These are phyloP conservation scores for Ceratopteris richardii DNA, from an alignment of 75 land plant species.

Conservation along the genomic window DNA sequence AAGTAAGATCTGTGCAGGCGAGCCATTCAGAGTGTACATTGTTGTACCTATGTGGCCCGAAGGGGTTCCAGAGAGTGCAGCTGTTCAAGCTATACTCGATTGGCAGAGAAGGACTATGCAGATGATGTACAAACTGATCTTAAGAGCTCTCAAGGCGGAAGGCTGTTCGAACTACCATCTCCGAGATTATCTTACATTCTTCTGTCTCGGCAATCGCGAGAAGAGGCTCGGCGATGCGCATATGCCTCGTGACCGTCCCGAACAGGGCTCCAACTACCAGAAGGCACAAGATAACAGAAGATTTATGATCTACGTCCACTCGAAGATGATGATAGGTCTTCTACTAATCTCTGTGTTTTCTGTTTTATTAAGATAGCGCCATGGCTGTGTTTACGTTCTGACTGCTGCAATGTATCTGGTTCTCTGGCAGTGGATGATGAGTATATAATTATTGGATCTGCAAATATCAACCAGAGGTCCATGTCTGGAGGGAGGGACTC, in stretches of 20 bases:
- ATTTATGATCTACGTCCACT: conserved; percentile 84
- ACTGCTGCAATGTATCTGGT: too few relatives aligned
- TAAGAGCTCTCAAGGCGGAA: conserved; percentile 43
- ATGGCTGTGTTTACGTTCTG: too few relatives aligned
- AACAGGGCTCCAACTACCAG: conserved; percentile 46
- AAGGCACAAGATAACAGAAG: conserved; percentile 67
- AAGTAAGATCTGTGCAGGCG: too few relatives aligned
- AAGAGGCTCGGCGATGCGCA: conserved; percentile 56
- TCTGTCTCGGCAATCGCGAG: conserved; percentile 76
- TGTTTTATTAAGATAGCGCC: too few relatives aligned
- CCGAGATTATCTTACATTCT: conserved; percentile 68
- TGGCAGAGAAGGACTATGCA: conserved; percentile 86
- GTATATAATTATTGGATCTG: too few relatives aligned
- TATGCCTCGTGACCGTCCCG: conserved; percentile 50
- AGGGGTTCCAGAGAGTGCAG: conserved; percentile 58
- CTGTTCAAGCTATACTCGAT: conserved; percentile 76
- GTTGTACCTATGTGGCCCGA: conserved; percentile 96
- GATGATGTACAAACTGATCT: conserved; percentile 73
- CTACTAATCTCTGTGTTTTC: too few relatives aligned
- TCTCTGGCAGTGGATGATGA: too few relatives aligned
- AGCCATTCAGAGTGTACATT: too few relatives aligned
- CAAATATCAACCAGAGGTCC: too few relatives aligned
- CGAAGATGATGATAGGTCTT: conserved; percentile 94
- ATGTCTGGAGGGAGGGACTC: too few relatives aligned
- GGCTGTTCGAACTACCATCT: conserved; percentile 41